Conservation (phyloP, 73 alveolate genomes). For the Symbiodinium natans region DNA sequence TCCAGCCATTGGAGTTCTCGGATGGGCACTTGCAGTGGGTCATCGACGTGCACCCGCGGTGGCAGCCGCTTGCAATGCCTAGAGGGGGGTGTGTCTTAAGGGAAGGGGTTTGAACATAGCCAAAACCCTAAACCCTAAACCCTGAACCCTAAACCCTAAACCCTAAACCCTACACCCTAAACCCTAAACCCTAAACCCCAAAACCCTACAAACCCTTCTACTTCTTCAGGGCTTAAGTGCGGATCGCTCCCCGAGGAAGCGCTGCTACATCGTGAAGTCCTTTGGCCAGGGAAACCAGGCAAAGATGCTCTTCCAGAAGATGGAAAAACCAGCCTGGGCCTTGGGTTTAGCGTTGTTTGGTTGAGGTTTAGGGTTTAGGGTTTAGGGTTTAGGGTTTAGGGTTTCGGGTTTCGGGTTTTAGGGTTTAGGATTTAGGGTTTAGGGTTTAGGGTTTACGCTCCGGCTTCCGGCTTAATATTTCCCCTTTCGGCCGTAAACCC, state of each 20-base stretch:
- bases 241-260: constrained; percentile 5
- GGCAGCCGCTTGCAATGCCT: constrained; percentile 30
- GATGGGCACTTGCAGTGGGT: constrained; percentile 84
- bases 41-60: constrained; percentile 81
- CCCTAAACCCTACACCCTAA: not conserved
- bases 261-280: constrained; percentile 93
- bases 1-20: constrained; percentile 87
- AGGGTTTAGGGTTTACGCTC: too few species aligned
- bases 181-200: not conserved
- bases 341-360: not conserved
- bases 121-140: too few species aligned
- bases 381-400: not conserved
- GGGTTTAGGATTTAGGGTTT: too few species aligned
- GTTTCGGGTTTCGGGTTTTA: too few species aligned
- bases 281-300: constrained; percentile 80
- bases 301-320: constrained; percentile 51
- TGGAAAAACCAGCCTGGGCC: constrained; percentile 62
- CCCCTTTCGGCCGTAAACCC: too few species aligned
- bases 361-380: not conserved
- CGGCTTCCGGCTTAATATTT: too few species aligned
- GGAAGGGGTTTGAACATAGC: too few species aligned
- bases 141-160: too few species aligned
- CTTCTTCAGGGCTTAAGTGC: too few species aligned
- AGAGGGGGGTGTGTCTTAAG: too few species aligned
- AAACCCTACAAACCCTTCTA: too few species aligned